Percentiles rank a stretch among this genome's conserved stretches.
Evolutionary conservation across 2,329 filamentous ascomycete species (phyloP).

Genomic region (Paraphaeosphaeria minitans): DNA sequence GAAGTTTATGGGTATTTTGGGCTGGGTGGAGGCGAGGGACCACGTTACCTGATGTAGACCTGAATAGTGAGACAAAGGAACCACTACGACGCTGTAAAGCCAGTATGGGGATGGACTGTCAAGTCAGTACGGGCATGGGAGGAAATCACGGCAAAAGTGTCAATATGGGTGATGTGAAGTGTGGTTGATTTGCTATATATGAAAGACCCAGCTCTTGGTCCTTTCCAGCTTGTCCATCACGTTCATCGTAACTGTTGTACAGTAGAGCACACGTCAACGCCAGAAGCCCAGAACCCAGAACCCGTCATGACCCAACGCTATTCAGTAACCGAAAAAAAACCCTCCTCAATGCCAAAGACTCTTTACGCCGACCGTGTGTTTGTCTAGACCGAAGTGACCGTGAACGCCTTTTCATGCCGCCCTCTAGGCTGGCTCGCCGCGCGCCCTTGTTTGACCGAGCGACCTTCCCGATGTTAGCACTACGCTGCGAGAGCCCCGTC

Average conservation of each 20-base stretch:
- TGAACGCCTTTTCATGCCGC: slow-evolving; percentile 33
- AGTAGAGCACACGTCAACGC: slow-evolving; percentile 14
- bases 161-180: slow-evolving; percentile 15
- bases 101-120: neutral
- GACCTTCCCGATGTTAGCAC: slow-evolving; percentile 37
- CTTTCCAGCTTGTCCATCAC: slow-evolving; percentile 23
- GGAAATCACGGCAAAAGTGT: slow-evolving; percentile 14
- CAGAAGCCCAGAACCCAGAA: slow-evolving; percentile 6
- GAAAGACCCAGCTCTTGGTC: slow-evolving; percentile 44
- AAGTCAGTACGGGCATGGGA: too few species aligned
- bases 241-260: slow-evolving; percentile 9
- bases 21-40: neutral
- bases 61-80: neutral
- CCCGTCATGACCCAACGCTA: slow-evolving; percentile 31
- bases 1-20: neutral
- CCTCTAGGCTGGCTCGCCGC: slow-evolving; percentile 30
- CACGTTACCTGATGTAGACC: neutral
- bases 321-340: slow-evolving; percentile 25
- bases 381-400: slow-evolving; percentile 36
- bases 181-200: slow-evolving; percentile 35
- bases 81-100: neutral
- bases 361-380: slow-evolving; percentile 25
- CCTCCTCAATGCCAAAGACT: slow-evolving; percentile 25
- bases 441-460: slow-evolving; percentile 29
- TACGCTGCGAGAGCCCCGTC: slow-evolving; percentile 55